phyloP scores from a whole-genome alignment of 495 filamentous ascomycete species.

The Echria macrotheca region DNA sequence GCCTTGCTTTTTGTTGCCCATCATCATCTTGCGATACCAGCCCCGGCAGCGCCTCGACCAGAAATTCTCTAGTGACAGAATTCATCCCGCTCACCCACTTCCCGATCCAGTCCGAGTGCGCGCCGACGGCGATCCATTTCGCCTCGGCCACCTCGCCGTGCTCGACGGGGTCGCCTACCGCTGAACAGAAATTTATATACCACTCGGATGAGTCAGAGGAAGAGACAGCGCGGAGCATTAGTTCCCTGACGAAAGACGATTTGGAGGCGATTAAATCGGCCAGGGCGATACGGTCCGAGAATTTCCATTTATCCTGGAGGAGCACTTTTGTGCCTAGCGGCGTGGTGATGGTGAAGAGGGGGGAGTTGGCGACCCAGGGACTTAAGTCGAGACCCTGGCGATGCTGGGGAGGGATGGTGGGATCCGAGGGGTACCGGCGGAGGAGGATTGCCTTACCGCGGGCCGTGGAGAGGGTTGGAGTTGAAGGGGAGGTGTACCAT shows the following conservation, averaged over 20 bases:
- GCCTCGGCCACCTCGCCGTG: slow-evolving; percentile 28
- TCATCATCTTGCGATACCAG: neutral
- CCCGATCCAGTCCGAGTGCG: slow-evolving; percentile 20
- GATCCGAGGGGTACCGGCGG: slow-evolving; percentile 66
- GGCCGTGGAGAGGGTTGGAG: slow-evolving; percentile 70
- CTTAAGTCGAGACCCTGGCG: slow-evolving; percentile 75
- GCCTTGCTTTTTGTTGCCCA: neutral
- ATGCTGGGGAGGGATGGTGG: slow-evolving; percentile 54
- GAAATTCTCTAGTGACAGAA: slow-evolving; percentile 14
- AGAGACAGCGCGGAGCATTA: slow-evolving; percentile 20
- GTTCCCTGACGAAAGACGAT: slow-evolving; percentile 15
- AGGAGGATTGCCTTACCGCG: slow-evolving; percentile 78
- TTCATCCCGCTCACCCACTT: slow-evolving; percentile 28
- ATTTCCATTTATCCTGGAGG: slow-evolving; percentile 31
- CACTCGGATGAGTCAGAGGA: slow-evolving; percentile 14
- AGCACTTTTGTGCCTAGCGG: slow-evolving; percentile 15
- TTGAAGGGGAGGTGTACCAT: slow-evolving; percentile 72
- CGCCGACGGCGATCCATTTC: slow-evolving; percentile 30
- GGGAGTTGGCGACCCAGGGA: slow-evolving; percentile 76
- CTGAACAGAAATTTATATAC: slow-evolving; percentile 30
- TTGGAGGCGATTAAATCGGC: slow-evolving; percentile 22
- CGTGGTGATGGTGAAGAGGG: slow-evolving; percentile 40
- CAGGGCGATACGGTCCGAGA: slow-evolving; percentile 23
- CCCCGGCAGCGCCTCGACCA: slow-evolving; percentile 6
- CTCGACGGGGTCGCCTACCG: slow-evolving; percentile 28